Conservation (phyloP, 176 grass and related monocot species). For the Triticum urartu region DNA sequence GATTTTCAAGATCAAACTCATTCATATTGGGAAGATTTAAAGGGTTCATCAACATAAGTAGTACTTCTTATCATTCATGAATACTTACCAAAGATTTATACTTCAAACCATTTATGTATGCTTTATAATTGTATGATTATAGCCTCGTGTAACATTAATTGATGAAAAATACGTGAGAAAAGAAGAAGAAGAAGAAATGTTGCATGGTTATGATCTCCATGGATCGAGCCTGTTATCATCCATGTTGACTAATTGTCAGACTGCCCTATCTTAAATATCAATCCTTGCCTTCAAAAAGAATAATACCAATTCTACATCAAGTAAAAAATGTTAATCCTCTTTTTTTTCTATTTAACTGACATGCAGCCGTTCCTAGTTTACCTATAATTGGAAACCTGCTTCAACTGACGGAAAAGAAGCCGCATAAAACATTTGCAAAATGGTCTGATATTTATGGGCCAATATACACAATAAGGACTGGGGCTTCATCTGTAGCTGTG, state of each 20-base stretch:
- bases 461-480: constrained; percentile 68
- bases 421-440: constrained; percentile 62
- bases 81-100: neutral
- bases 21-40: neutral
- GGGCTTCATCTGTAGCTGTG: constrained; percentile 55
- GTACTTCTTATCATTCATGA: neutral
- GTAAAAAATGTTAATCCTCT: neutral
- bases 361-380: constrained; percentile 70
- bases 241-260: neutral
- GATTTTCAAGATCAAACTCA: neutral
- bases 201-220: neutral
- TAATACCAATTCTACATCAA: neutral
- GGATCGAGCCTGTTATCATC: neutral
- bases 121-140: neutral
- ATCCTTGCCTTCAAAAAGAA: neutral
- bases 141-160: neutral
- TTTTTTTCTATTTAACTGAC: neutral
- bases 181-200: neutral
- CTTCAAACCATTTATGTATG: neutral
- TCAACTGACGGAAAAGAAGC: constrained; percentile 74
- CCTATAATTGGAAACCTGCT: constrained; percentile 80
- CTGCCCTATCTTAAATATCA: neutral
- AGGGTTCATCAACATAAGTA: neutral
- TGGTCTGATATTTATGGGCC: constrained; percentile 74
- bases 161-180: neutral